Base-by-base conservation (phyloP, 768 basidiomycete species). In the Paxillus involutus region DNA sequence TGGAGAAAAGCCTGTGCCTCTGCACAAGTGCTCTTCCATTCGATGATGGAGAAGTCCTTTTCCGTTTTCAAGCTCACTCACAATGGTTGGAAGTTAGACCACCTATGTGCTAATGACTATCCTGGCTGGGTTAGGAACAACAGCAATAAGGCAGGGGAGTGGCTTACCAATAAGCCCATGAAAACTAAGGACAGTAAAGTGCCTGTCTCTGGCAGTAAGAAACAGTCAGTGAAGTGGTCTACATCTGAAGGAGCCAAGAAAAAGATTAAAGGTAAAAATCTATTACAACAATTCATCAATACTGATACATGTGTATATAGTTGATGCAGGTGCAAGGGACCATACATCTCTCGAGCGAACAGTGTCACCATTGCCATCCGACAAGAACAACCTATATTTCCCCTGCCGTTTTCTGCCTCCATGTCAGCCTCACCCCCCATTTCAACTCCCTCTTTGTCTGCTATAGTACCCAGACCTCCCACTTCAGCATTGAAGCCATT, bases 1-100 rank as follows among this genome's bases (percentile, higher is more conserved):
- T 54, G 57, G 57, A 52, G 52, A 0, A 58, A 58, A 43, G 45
- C 44, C 2, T 50, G 4, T 2, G 3, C 52, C 4, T 44, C 56
- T 3, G 29, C 26, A 8, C 8, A 6, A 32, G 32, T 2, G 7
- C 32, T 32, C 32, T 32, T 32, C 11, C 32, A 32, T 32, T 24
- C 4, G 42, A 13, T 21, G 21, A 43, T 19, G 12, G 3, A 24
- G 17, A 35, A 35, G 33, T 4, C 12, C 4, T 40, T 40, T 12
- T 16, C 39, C 12, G 17, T 40, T 10, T 40, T 40, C n/a, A 40
- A 40, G 39, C 39, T 40, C 6, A 16, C 39, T 19, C 6, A 17
- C n/a, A 40, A 40, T 17, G 16, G 39, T 8, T 40, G 39, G 39
- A 40, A 48, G 37, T 21, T 37, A 13, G 35, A 48, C 4, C n/a